Evolutionary conservation across 2,329 filamentous ascomycete genomes (phyloP).

Genomic region (Trichoderma koningii): DNA sequence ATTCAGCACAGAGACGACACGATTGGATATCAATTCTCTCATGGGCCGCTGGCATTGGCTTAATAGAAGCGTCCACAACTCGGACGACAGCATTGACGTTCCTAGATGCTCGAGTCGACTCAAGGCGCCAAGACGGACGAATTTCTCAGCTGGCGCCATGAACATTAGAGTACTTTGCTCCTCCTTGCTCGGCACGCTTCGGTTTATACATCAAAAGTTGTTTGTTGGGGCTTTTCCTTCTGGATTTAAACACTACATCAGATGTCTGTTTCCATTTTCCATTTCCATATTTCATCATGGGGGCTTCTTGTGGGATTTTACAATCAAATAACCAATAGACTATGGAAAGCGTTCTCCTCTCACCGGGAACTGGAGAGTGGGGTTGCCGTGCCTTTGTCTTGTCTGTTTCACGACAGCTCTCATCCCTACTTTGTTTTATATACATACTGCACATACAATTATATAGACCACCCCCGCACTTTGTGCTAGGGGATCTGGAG

Average conservation of each 20-base stretch:
- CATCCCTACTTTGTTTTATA: constrained; percentile 13
- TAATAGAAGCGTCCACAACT: neutral
- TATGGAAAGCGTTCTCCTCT: constrained; percentile 25
- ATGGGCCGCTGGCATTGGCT: neutral
- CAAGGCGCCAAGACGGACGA: constrained; percentile 13
- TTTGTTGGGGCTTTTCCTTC: constrained; percentile 19
- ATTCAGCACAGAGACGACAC: constrained; percentile 7
- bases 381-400: constrained; percentile 17
- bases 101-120: constrained; percentile 3
- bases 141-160: neutral
- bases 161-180: neutral
- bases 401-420: constrained; percentile 11
- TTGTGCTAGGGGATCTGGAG: neutral
- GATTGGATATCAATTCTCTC: constrained; percentile 4
- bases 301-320: constrained; percentile 17
- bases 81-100: neutral
- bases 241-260: constrained; percentile 1
- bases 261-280: constrained; percentile 8
- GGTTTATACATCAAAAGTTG: constrained; percentile 17
- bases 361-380: constrained; percentile 8
- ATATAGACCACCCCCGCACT: constrained; percentile 8
- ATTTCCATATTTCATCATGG: constrained; percentile 5
- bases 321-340: constrained; percentile 28
- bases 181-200: constrained; percentile 17
- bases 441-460: neutral